Base-by-base conservation (phyloP, 2,329 filamentous ascomycete species). In the Fusarium falciforme region DNA sequence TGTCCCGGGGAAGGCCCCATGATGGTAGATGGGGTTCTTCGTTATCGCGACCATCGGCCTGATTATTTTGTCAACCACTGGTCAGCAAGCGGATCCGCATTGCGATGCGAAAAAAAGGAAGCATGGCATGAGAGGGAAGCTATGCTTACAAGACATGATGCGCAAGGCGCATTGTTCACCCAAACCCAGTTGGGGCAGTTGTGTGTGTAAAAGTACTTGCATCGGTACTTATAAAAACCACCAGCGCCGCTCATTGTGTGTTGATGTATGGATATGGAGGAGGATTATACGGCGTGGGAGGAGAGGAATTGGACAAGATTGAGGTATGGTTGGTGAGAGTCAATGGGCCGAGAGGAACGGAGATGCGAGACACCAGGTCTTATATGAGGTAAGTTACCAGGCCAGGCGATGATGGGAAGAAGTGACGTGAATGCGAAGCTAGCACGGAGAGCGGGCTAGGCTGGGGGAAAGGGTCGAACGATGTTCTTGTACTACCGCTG, bases 121-220 rank as follows among this genome's bases (percentile, higher is more conserved):
- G 29, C 29, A 31, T 31, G 29, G 29, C 29, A 31, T 31, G 29
- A 31, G 29, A 31, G 9, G 29, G 29, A 31, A 31, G 29, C 29
- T 31, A 31, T 31, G 29, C 29, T 81, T 81, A 89, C 87, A 71
- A 87, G 81, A 77, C 87, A 89, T 70, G 80, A 82, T 62, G 86
- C 81, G 78, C 87, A 89, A 12, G 86, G 81, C 38, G 85, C 82
- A 63, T 87, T 85, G 63, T 88, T 86, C 20, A 89, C 84, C 80
- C 86, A 88, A 12, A 89, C 87, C 87, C 87, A 89, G 73, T 89
- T 86, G 6, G 81, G 83, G 73, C 87, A 89, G 71, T 88, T 85
- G 76, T 87, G 83, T 33, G 85, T 84, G 66, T 84, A 84, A 74
- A 87, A 88, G 82, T 88, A 87, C 80, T 88, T 89, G 84, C 87